Conservation (phyloP, 768 basidiomycete species). For the Scleroderma bovista region DNA sequence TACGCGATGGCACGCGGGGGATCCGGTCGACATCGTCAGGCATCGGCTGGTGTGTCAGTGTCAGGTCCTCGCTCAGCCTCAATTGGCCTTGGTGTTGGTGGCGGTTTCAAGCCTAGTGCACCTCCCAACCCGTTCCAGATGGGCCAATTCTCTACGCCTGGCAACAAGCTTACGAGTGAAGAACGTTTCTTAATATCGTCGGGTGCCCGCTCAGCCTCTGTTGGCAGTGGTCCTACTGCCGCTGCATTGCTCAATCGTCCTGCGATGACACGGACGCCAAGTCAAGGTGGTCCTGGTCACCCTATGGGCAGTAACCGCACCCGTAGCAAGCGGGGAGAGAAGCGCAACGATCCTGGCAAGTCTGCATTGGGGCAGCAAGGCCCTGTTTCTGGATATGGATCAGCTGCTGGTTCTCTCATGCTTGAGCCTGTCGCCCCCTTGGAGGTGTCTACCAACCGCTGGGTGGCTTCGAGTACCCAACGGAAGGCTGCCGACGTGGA, state of each 20-base stretch:
- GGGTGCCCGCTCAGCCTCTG: constrained; percentile 48
- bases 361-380: constrained; percentile 31
- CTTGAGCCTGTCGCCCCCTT: constrained; percentile 76
- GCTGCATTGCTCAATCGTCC: constrained; percentile 46
- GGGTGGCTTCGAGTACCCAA: constrained; percentile 50
- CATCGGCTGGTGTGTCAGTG: constrained; percentile 38
- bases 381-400: constrained; percentile 18
- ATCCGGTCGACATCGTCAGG: constrained; percentile 54
- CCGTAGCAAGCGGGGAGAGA: constrained; percentile 81
- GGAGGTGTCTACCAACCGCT: constrained; percentile 74
- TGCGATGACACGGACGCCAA: constrained; percentile 66
- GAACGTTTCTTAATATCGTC: constrained; percentile 53
- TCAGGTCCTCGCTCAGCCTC: constrained; percentile 43
- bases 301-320: constrained; percentile 53
- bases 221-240: constrained; percentile 45
- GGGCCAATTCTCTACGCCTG: constrained; percentile 60
- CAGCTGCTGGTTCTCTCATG: constrained; percentile 25
- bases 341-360: constrained; percentile 56
- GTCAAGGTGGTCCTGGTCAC: constrained; percentile 50
- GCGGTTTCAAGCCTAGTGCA: constrained; percentile 30
- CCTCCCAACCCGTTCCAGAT: constrained; percentile 40
- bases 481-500: constrained; percentile 52
- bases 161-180: constrained; percentile 59
- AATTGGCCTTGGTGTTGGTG: constrained; percentile 40
- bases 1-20: constrained; percentile 54